Conservation (phyloP, 2,329 filamentous ascomycete genomes). For the Neonectria ditissima region DNA sequence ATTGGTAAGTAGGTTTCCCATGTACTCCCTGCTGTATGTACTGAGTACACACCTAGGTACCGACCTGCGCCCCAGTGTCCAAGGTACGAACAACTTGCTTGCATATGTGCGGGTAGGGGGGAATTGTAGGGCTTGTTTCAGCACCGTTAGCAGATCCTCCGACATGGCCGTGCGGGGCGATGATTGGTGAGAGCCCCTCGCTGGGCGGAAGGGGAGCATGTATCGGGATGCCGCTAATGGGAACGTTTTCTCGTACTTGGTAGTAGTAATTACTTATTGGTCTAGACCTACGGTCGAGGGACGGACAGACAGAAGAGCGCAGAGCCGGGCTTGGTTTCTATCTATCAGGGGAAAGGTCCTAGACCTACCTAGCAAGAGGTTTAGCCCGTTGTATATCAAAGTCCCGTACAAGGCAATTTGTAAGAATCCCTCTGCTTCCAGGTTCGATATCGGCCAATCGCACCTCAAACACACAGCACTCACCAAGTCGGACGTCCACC, state of each 20-base stretch:
- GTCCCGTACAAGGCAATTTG: background rate
- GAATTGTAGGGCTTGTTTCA: slow-evolving; percentile 45
- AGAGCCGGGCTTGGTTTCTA: background rate
- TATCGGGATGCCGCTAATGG: slow-evolving; percentile 19
- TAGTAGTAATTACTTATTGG: no score
- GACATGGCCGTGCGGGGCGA: slow-evolving; percentile 23
- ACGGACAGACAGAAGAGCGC: background rate
- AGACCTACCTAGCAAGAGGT: slow-evolving; percentile 8
- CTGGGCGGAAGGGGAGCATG: slow-evolving; percentile 23
- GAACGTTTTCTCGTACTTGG: no score
- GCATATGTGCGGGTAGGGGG: slow-evolving; percentile 39
- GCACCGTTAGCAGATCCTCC: slow-evolving; percentile 41
- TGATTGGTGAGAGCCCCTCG: slow-evolving; percentile 35
- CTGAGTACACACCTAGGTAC: background rate
- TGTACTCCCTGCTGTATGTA: background rate
- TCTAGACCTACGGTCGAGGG: no score
- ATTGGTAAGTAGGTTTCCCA: no score
- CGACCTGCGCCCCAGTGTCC: background rate
- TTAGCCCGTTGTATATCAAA: no score
- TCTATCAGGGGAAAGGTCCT: no score
- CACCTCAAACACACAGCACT: background rate
- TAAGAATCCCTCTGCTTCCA: background rate
- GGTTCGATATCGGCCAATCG: background rate
- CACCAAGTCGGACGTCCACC: background rate
- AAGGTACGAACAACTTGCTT: slow-evolving; percentile 24